Percentiles rank a stretch among this genome's conserved stretches.
Conservation (phyloP, 164 flowering plant species). For the Cinnamomum micranthum region DNA sequence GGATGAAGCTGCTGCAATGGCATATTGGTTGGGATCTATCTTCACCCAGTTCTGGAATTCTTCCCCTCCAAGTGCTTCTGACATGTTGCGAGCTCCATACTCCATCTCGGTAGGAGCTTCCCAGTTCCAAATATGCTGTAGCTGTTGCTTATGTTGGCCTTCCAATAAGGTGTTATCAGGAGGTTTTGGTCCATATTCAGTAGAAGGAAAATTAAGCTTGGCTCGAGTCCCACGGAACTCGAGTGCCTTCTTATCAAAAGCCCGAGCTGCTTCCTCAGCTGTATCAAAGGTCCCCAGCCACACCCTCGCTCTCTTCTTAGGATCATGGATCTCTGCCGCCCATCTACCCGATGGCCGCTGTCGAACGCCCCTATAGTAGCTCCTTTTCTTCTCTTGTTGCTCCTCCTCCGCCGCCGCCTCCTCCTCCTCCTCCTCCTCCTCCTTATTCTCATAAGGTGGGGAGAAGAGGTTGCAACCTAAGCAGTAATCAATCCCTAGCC, state of each 20-base stretch:
- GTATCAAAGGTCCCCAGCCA: slow-evolving; percentile 16
- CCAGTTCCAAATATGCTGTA: no score
- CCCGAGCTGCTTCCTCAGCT: slow-evolving; percentile 11
- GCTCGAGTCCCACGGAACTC: slow-evolving; percentile 10
- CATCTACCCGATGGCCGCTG: slow-evolving; percentile 12
- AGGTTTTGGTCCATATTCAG: background rate
- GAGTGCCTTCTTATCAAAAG: slow-evolving; percentile 8
- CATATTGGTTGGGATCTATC: no score
- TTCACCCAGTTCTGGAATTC: no score
- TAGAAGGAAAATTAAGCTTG: slow-evolving; percentile 10
- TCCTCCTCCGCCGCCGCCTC: no score
- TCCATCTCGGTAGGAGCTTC: no score
- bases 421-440: no score
- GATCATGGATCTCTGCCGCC: slow-evolving; percentile 14
- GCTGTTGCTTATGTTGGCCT: no score
- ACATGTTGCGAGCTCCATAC: no score
- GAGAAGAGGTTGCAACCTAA: slow-evolving; percentile 1
- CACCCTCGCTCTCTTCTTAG: background rate
- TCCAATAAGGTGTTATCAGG: background rate
- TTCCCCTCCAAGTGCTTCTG: no score
- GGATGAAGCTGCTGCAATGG: no score
- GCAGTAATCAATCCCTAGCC: background rate
- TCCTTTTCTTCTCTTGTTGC: no score
- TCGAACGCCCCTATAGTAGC: slow-evolving; percentile 11
- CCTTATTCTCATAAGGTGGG: no score